A percentile compares a stretch with the other conserved stretches of the same genome.
Evolutionary conservation across 768 basidiomycete genomes (phyloP).

Genomic region (Suillus hirtellus): DNA sequence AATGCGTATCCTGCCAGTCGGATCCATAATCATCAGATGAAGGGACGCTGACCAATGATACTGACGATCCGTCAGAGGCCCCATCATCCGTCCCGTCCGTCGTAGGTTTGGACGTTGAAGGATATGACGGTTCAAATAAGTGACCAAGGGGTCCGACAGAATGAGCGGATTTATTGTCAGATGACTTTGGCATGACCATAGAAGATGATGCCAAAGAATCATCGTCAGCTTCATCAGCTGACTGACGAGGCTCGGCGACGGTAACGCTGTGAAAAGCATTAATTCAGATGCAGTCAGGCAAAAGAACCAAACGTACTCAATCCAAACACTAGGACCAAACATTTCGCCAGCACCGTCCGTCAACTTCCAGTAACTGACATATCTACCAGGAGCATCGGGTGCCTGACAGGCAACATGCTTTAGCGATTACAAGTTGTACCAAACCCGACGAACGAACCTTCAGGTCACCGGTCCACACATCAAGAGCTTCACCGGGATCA

Average conservation of each 20-base stretch:
- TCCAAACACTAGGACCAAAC: constrained; percentile 75
- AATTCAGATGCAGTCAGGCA: constrained; percentile 3
- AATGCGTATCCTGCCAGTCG: constrained; percentile 61
- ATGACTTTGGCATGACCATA: constrained; percentile 60
- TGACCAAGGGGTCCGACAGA: constrained; percentile 16
- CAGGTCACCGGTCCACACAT: constrained; percentile 72
- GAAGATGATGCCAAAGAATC: constrained; percentile 66
- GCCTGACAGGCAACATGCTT: constrained; percentile 42
- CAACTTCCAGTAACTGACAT: constrained; percentile 77
- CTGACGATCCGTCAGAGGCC: constrained; percentile 44
- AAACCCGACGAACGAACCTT: constrained; percentile 47
- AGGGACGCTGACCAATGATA: constrained; percentile 62
- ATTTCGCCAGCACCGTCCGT: constrained; percentile 54
- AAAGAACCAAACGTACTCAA: constrained; percentile 57
- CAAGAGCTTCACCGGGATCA: constrained; percentile 55
- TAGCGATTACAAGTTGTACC: neutral
- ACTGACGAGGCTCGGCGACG: constrained; percentile 52
- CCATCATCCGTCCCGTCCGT: constrained; percentile 40
- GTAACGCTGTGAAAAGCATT: constrained; percentile 49
- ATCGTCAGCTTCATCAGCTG: constrained; percentile 34
- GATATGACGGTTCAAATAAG: constrained; percentile 14
- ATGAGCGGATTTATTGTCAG: constrained; percentile 19
- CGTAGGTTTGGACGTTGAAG: constrained; percentile 29
- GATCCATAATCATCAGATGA: constrained; percentile 55
- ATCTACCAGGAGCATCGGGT: constrained; percentile 70